Conservation (phyloP, 768 basidiomycete species). For the Tricholoma furcatifolium region DNA sequence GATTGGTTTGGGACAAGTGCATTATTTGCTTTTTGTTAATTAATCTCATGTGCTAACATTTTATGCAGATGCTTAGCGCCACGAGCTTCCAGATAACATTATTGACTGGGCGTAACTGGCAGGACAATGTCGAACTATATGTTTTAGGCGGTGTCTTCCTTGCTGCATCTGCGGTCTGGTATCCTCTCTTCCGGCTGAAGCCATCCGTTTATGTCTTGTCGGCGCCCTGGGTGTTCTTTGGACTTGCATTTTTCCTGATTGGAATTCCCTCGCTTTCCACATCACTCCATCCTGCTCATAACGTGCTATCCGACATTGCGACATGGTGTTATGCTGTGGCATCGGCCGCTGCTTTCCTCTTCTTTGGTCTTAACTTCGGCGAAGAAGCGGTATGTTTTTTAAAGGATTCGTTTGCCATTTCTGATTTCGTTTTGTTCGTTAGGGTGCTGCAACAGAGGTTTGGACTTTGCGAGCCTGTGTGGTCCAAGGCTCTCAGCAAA, state of each 20-base stretch:
- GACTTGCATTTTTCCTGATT: constrained; percentile 87
- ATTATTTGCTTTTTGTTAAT: constrained; percentile 15
- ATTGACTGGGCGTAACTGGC: constrained; percentile 82
- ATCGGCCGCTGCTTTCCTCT: constrained; percentile 90
- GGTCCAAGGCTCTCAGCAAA: constrained; percentile 93
- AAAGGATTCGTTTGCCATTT: not conserved
- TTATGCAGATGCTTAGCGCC: constrained; percentile 72
- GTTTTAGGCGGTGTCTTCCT: constrained; percentile 90
- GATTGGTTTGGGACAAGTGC: constrained; percentile 78
- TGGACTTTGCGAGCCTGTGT: constrained; percentile 91
- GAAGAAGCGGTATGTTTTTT: constrained; percentile 77
- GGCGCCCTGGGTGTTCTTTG: constrained; percentile 90
- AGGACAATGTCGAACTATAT: constrained; percentile 79
- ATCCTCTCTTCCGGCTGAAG: constrained; percentile 81
- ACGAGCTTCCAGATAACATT: constrained; percentile 96
- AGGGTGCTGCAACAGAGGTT: constrained; percentile 93
- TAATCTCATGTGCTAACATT: constrained; percentile 4
- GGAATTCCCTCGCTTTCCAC: constrained; percentile 76
- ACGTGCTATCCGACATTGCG: constrained; percentile 70
- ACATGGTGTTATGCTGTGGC: constrained; percentile 92
- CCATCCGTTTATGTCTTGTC: constrained; percentile 88
- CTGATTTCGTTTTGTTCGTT: constrained; percentile 8
- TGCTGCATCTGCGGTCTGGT: constrained; percentile 85
- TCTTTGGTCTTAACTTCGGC: constrained; percentile 96
- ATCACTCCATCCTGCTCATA: constrained; percentile 58